These are phyloP conservation scores for Tylopilus cervinicoccineus DNA, from an alignment of 768 basidiomycete species.

Conservation along the genomic window DNA sequence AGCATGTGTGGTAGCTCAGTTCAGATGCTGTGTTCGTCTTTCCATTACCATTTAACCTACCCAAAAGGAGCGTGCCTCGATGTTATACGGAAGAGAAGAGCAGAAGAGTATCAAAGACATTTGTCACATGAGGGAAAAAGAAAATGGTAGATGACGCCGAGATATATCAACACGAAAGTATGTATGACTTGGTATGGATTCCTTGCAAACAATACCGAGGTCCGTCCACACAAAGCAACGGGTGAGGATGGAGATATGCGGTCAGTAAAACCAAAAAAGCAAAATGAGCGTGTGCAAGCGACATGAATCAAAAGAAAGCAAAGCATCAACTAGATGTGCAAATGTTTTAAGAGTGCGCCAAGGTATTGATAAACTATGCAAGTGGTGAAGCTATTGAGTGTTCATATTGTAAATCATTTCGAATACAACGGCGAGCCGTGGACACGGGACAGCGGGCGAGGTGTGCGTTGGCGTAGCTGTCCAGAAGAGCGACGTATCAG, in stretches of 20 bases:
- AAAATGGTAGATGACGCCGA: background rate
- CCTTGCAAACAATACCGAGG: conserved; percentile 9
- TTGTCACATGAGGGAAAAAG: background rate
- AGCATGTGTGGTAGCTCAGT: too few species aligned
- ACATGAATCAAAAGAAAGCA: background rate
- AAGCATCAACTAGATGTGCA: conserved; percentile 6
- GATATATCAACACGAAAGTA: conserved; percentile 6
- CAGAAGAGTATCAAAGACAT: background rate
- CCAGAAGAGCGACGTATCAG: background rate
- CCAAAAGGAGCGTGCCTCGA: background rate
- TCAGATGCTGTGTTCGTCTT: background rate
- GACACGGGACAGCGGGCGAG: background rate
- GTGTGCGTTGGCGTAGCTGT: background rate
- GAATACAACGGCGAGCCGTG: conserved; percentile 15
- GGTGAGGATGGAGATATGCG: background rate
- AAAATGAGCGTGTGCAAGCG: conserved; percentile 1
- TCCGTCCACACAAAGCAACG: conserved; percentile 6
- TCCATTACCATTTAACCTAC: conserved; percentile 8
- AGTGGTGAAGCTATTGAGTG: background rate
- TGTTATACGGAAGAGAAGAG: conserved; percentile 2
- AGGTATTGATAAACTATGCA: conserved; percentile 10
- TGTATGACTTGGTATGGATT: conserved; percentile 14
- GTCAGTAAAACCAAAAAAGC: background rate
- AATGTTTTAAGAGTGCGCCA: conserved; percentile 10
- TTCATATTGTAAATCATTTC: conserved; percentile 9